Conservation (phyloP, 2,329 filamentous ascomycete species). For the Cladophialophora yegresii region DNA sequence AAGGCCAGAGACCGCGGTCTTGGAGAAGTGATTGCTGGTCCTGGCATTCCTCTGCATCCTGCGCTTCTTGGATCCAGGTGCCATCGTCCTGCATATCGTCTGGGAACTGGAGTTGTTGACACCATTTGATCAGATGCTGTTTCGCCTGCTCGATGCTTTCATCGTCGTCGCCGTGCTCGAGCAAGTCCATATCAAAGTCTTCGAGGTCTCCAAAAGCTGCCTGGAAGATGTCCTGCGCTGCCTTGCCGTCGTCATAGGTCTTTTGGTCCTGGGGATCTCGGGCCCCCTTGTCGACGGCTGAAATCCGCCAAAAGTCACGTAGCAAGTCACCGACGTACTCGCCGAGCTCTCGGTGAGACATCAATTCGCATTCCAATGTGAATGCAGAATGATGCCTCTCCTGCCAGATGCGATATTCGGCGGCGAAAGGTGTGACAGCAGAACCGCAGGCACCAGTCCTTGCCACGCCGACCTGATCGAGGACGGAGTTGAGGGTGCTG, state of each 20-base stretch:
- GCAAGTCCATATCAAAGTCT: constrained; percentile 1
- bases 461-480: not conserved
- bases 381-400: not conserved
- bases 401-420: not conserved
- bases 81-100: not conserved
- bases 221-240: not conserved
- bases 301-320: not conserved
- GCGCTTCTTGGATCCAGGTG: not conserved
- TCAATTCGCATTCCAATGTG: not conserved
- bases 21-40: not conserved
- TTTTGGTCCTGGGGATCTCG: not conserved
- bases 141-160: not conserved
- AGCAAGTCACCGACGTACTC: not conserved
- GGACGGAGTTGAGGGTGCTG: not conserved
- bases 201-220: constrained; percentile 7
- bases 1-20: not conserved
- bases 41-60: not conserved
- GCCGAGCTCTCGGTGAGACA: not conserved
- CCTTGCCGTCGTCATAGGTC: not conserved
- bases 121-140: not conserved
- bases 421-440: not conserved
- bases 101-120: not conserved
- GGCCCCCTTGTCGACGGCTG: not conserved
- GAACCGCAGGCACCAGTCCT: not conserved
- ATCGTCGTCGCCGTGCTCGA: constrained; percentile 8